These are phyloP conservation scores for Stereocaulon alpinum DNA, from an alignment of 495 filamentous ascomycete genomes.

Conservation along the genomic window DNA sequence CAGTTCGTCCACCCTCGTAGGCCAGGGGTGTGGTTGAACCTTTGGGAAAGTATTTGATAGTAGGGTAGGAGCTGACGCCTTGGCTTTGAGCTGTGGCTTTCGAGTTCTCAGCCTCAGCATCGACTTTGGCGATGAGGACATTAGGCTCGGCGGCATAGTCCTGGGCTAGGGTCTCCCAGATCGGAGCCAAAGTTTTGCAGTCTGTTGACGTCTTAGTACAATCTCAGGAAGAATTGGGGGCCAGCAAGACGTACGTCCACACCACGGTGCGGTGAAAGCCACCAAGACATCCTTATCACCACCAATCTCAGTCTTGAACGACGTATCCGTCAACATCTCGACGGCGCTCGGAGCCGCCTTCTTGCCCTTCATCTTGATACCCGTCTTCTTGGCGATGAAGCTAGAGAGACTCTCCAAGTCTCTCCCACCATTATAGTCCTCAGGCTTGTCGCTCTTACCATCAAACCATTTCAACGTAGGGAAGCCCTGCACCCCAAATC, in stretches of 20 bases:
- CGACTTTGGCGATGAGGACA: constrained; percentile 87
- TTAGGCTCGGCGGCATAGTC: constrained; percentile 68
- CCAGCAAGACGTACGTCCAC: constrained; percentile 65
- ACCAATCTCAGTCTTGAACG: constrained; percentile 70
- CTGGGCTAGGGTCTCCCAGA: constrained; percentile 76
- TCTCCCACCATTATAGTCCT: constrained; percentile 75
- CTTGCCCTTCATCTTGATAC: constrained; percentile 60
- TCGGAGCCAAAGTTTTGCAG: constrained; percentile 90
- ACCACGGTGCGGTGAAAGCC: constrained; percentile 95
- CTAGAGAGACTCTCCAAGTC: constrained; percentile 75
- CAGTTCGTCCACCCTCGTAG: constrained; percentile 70
- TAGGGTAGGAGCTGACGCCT: constrained; percentile 78
- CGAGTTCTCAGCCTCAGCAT: constrained; percentile 77
- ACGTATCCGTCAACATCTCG: constrained; percentile 64
- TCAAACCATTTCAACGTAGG: constrained; percentile 98
- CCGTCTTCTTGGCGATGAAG: constrained; percentile 85
- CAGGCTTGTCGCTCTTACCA: constrained; percentile 81
- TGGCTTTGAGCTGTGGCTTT: constrained; percentile 68
- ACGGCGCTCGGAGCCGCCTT: constrained; percentile 65
- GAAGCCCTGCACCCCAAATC: constrained; percentile 86
- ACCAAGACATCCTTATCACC: constrained; percentile 85
- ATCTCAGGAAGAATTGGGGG: constrained; percentile 19
- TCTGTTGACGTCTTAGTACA: constrained; percentile 41
- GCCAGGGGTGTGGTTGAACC: constrained; percentile 61
- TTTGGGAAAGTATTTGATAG: constrained; percentile 95